Conservation (phyloP, 2,329 filamentous ascomycete genomes). For the Ceratocystis lukuohia region DNA sequence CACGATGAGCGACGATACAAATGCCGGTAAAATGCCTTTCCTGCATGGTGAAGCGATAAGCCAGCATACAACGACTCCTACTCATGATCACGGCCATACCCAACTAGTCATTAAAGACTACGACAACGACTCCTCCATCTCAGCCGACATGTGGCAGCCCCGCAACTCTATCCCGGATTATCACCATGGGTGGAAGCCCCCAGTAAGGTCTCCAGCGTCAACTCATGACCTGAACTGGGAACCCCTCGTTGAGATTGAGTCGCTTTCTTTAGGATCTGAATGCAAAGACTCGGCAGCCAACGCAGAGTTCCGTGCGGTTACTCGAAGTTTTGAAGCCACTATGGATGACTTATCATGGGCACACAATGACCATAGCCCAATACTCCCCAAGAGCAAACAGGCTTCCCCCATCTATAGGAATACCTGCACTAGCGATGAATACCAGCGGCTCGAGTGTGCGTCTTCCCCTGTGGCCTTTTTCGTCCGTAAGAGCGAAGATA, state of each 20-base stretch:
- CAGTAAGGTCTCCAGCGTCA: neutral
- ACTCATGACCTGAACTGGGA: neutral
- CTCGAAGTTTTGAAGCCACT: neutral
- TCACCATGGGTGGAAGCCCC: neutral
- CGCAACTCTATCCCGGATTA: neutral
- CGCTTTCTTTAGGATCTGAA: neutral
- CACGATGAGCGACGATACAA: neutral
- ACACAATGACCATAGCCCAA: neutral
- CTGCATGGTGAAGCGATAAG: neutral
- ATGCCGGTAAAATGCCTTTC: neutral
- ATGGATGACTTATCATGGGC: neutral
- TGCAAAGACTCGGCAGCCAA: neutral
- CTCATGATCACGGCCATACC: neutral
- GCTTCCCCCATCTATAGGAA: neutral
- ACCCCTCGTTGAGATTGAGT: neutral
- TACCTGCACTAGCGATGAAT: neutral
- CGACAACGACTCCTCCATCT: neutral
- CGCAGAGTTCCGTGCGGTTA: neutral
- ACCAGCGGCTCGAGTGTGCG: slow-evolving; percentile 4
- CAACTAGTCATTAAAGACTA: neutral
- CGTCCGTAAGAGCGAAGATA: slow-evolving; percentile 1
- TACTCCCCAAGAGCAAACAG: neutral
- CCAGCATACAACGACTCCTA: neutral
- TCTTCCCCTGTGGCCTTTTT: slow-evolving; percentile 7
- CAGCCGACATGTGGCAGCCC: neutral